A percentile compares a stretch with the other conserved stretches of the same genome.
Conservation (phyloP, 768 basidiomycete species). For the Mycena haematopus region DNA sequence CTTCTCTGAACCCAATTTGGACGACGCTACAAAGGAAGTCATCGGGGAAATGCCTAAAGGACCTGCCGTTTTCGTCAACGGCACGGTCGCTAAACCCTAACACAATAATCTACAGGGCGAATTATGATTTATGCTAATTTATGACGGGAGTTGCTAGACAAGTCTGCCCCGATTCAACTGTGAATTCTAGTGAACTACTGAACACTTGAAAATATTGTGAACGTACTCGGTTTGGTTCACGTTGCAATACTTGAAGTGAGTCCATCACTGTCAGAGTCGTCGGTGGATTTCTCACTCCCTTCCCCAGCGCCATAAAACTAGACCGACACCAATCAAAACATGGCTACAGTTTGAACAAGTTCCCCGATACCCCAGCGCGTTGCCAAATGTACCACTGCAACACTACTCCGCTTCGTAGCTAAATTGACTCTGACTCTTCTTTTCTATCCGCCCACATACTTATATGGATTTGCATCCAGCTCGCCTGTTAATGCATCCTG, state of each 20-base stretch:
- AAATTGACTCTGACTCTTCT: conserved; percentile 54
- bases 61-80: conserved; percentile 56
- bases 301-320: no score
- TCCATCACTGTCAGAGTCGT: no score
- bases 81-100: conserved; percentile 40
- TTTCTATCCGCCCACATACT: conserved; percentile 65
- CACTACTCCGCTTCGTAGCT: conserved; percentile 59
- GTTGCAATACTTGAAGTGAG: no score
- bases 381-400: no score
- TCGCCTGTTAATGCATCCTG: neutral
- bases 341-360: no score
- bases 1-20: conserved; percentile 69
- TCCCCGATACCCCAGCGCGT: no score
- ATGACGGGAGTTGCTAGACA: neutral
- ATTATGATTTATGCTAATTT: neutral
- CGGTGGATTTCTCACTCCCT: no score
- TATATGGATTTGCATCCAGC: conserved; percentile 49
- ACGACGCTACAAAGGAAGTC: conserved; percentile 54
- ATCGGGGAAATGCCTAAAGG: conserved; percentile 63
- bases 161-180: neutral
- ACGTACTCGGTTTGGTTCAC: no score
- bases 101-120: neutral
- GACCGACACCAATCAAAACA: no score
- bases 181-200: no score
- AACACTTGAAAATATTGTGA: no score